Base-by-base conservation (phyloP, 2,329 filamentous ascomycete species). In the Fusarium sacchari region DNA sequence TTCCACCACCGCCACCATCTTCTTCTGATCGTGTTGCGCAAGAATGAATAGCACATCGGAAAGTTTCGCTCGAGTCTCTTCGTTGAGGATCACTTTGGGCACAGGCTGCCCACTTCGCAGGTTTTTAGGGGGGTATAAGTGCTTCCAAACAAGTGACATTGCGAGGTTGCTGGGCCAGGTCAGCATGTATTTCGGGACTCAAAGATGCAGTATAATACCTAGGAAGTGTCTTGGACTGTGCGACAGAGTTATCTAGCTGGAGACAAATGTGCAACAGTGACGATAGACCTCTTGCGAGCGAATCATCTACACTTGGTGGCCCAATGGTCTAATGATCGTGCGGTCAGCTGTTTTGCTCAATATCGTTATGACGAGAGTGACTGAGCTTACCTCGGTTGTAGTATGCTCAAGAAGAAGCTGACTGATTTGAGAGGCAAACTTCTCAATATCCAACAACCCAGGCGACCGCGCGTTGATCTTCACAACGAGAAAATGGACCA, bases 61-160 rank as follows among this genome's bases (percentile, higher is more conserved):
- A 12, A 95, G 81, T 71, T 87, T 87, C 30, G 84, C 82, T 32
- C 93, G 86, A 14, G 90, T 91, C 37, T 84, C 77, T 5, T 82
- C 80, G 67, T 90, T 86, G 55, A 94, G 83, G 10, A 89, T 76
- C 32, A 85, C 82, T 14, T 49, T 81, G 26, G 79, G 84, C 65
- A 81, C 83, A 53, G 67, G 81, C 34, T 76, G 79, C 66, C 60
- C 77, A 69, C 36, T 68, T 20, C 72, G 72, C 32, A 71, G 79
- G 72, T 81, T 80, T n/a, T 82, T 79, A 3, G 86, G 84, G 0
- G 93, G 92, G 73, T 94, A 94, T 2, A 95, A 83, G 75, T 92
- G 91, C 62, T 84, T 88, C 78, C 86, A 88, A 74, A 94, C 89
- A 3, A 95, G 79, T 7, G 82, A 78, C 80, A 80, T 47, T 32